Base-by-base conservation (phyloP, 2,329 filamentous ascomycete genomes). In the Lachnellula suecica region DNA sequence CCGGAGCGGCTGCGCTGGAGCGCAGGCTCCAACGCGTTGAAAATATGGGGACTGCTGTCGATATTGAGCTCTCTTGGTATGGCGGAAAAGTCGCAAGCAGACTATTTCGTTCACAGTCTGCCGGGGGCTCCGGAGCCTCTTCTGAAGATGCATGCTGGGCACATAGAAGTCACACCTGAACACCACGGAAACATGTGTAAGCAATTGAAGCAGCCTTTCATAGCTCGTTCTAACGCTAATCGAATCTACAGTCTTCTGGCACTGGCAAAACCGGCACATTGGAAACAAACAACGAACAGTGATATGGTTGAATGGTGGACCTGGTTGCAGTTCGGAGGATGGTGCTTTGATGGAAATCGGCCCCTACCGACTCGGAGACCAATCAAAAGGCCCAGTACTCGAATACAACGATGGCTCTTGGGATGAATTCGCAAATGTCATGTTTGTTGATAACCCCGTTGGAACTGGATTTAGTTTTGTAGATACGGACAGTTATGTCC, bases 111-210 rank as follows among this genome's bases (percentile, higher is more conserved):
- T 49, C 85, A 84, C 63, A 83, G 85, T 8, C 78, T 99, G 19
- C 94, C 94, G 5, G 94, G 95, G 27, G 84, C 89, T 50, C 93
- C 95, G 9, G 78, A 84, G 19, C 85, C 90, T 34, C 73, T 91
- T 56, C 57, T 96, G 66, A 97, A 96, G 78, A 97, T 97, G 93
- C 94, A 97, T 79, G 93, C 94, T 75, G 94, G 94, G 49, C 94
- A 99, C 74, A 87, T 99, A 70, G 92, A 97, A 73, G 81, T 99
- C 65, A 88, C 85, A 29, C 82, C 88, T 19, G 85, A 91, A 60
- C 82, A 88, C 69, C 91, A 97, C 68, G 93, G 91, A 62, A 96
- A 97, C 71, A 54, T 46, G 44, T 46, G 23, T 46, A 19, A 17
- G 22, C 17, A n/a, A n/a, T n/a, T n/a, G n/a, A n/a, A n/a, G n/a